Conservation (phyloP, 441 rosid species). For the Mallotus repandus region DNA sequence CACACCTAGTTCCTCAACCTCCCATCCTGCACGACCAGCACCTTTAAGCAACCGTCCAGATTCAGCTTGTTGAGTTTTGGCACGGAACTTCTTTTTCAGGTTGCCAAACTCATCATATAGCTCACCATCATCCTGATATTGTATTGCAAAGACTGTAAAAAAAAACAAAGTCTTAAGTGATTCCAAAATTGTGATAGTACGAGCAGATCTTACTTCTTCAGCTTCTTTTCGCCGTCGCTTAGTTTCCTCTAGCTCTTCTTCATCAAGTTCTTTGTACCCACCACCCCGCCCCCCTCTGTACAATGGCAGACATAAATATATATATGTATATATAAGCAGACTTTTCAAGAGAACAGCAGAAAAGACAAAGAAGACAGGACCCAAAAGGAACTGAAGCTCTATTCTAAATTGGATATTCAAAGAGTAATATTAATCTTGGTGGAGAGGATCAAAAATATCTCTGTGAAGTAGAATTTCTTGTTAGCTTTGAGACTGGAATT, state of each 20-base stretch:
- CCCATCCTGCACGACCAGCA: conserved; percentile 99
- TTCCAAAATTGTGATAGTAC: conserved; percentile 15
- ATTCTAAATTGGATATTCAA: neutral
- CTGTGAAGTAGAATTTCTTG: neutral
- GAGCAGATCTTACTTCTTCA: conserved; percentile 61
- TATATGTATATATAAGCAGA: neutral
- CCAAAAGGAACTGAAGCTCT: neutral
- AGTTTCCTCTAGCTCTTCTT: conserved; percentile 96
- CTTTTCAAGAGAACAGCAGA: conserved; percentile 4
- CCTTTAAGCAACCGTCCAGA: conserved; percentile 59
- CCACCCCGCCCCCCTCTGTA: conserved; percentile 97
- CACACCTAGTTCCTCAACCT: conserved; percentile 86
- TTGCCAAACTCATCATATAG: conserved; percentile 98
- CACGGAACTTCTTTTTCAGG: conserved; percentile 92
- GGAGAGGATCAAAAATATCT: neutral
- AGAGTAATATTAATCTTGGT: neutral
- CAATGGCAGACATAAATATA: conserved; percentile 15
- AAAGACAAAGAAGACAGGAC: neutral
- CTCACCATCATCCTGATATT: conserved; percentile 89
- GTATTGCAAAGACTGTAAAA: conserved; percentile 20
- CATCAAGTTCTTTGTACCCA: conserved; percentile 98
- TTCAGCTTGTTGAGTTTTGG: conserved; percentile 76
- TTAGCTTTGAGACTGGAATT: neutral
- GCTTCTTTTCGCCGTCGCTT: conserved; percentile 85
- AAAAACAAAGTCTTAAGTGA: conserved; percentile 4